Conservation (phyloP, 805 yeast species). For the Metschnikowia anglica region DNA sequence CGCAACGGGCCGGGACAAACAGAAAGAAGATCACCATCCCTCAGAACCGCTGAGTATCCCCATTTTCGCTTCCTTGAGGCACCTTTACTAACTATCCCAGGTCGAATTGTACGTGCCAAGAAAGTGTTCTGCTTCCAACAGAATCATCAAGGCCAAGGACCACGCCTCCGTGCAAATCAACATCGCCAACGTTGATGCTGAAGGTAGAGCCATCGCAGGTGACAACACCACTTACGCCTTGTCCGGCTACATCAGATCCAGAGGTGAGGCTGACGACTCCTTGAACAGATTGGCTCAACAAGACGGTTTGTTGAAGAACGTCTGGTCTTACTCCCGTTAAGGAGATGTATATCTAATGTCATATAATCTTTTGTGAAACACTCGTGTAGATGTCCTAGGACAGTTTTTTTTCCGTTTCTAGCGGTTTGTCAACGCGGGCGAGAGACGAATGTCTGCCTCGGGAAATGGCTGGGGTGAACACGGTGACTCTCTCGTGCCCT, state of each 20-base stretch:
- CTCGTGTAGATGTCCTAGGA: not conserved
- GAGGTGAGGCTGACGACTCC: conserved; percentile 99
- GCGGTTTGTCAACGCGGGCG: no score
- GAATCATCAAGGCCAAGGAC: conserved; percentile 99
- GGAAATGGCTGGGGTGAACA: no score
- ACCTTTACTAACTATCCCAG: conserved; percentile 45
- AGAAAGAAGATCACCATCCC: not conserved
- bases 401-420: no score
- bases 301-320: conserved; percentile 97
- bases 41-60: not conserved
- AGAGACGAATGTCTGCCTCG: no score
- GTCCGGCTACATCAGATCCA: conserved; percentile 94
- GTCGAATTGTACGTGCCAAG: conserved; percentile 99
- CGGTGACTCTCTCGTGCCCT: no score
- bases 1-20: not conserved
- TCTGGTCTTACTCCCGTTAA: conserved; percentile 94
- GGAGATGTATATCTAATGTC: conserved; percentile 28
- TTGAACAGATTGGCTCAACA: conserved; percentile 98
- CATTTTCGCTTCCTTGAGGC: not conserved
- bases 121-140: conserved; percentile 99
- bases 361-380: conserved; percentile 13
- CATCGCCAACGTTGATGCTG: conserved; percentile 97
- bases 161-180: conserved; percentile 99
- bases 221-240: conserved; percentile 92
- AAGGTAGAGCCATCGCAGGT: conserved; percentile 93